Conservation (phyloP, 352 stramenopile species). For the Phytophthora chlamydospora region DNA sequence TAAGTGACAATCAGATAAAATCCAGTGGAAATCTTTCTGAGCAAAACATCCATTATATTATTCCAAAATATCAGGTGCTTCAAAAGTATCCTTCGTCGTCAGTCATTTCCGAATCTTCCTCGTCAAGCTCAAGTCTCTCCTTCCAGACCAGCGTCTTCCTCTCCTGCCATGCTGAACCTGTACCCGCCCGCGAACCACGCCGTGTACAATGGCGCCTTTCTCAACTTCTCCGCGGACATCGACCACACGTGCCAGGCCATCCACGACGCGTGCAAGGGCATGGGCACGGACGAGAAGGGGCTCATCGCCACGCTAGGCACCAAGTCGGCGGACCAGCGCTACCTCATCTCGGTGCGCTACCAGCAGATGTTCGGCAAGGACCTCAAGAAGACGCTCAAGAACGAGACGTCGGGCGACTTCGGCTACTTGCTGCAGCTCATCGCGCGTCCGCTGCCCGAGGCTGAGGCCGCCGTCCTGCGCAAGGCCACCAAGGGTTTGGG, state of each 20-base stretch:
- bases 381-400: conserved; percentile 66
- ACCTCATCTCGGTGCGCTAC: conserved; percentile 74
- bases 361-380: conserved; percentile 60
- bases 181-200: conserved; percentile 75
- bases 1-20: too few relatives aligned
- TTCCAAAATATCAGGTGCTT: conserved; percentile 16
- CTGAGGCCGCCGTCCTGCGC: conserved; percentile 66
- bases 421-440: conserved; percentile 71
- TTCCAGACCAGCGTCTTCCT: not conserved
- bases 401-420: conserved; percentile 69
- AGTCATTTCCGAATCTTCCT: conserved; percentile 17
- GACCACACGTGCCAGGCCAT: conserved; percentile 63
- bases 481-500: conserved; percentile 70
- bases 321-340: conserved; percentile 64
- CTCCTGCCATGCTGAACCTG: conserved; percentile 69
- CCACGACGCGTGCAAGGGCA: conserved; percentile 65
- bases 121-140: conserved; percentile 7
- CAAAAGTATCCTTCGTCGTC: conserved; percentile 6
- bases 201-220: conserved; percentile 52
- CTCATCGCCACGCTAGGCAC: conserved; percentile 56
- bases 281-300: conserved; percentile 66
- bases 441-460: conserved; percentile 57
- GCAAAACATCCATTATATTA: too few relatives aligned
- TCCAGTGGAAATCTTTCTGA: too few relatives aligned
- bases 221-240: conserved; percentile 53